Evolutionary conservation across 1,284 basidiomycete species (phyloP).

Genomic region (Sporisorium sorghi): DNA sequence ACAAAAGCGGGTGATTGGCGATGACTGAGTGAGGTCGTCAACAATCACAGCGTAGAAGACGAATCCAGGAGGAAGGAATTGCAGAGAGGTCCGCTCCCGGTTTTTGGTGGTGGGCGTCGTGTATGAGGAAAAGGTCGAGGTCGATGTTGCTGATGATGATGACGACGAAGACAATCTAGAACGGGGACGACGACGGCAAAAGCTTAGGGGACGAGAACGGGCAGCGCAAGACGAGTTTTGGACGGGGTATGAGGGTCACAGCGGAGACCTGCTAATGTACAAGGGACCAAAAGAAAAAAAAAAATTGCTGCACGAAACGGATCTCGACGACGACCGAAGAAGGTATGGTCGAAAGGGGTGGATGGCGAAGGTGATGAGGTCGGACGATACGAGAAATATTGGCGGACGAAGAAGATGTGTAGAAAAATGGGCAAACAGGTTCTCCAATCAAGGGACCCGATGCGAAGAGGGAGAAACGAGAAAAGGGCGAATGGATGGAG

Average conservation of each 20-base stretch:
- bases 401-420: constrained; percentile 13
- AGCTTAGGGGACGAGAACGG: neutral
- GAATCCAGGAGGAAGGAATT: constrained; percentile 31
- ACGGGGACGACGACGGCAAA: constrained; percentile 3
- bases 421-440: constrained; percentile 16
- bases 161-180: constrained; percentile 15
- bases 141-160: neutral
- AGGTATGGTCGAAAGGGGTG: neutral
- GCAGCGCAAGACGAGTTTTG: constrained; percentile 17
- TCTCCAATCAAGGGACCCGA: constrained; percentile 34
- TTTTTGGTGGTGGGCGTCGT: constrained; percentile 3
- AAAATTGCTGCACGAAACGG: constrained; percentile 25
- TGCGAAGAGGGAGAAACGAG: constrained; percentile 1
- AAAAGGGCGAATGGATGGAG: constrained; percentile 8
- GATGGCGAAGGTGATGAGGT: constrained; percentile 6
- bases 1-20: neutral
- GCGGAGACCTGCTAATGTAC: constrained; percentile 35
- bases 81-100: constrained; percentile 24
- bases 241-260: constrained; percentile 29
- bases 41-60: neutral
- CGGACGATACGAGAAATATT: constrained; percentile 13
- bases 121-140: neutral
- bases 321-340: constrained; percentile 14
- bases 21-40: constrained; percentile 3
- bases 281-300: constrained; percentile 18